A percentile compares a stretch with the other conserved stretches of the same genome.
Evolutionary conservation across 306 rosid species (phyloP).

Genomic region (Vigna hirtella): DNA sequence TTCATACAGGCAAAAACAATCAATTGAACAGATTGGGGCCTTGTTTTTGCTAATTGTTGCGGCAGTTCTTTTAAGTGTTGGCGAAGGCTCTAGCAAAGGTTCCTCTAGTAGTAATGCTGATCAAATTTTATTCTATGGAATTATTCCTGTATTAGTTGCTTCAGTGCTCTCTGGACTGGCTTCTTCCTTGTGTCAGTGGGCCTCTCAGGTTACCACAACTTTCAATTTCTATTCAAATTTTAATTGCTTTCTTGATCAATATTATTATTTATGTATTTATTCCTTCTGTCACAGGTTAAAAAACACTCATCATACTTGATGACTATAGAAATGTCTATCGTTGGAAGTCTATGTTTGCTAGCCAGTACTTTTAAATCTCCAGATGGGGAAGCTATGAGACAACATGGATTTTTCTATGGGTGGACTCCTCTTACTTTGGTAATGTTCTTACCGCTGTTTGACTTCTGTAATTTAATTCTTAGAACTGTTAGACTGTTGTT

Average conservation of each 20-base stretch:
- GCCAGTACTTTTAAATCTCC: conserved; percentile 85
- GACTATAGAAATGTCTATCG: conserved; percentile 96
- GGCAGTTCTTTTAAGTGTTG: conserved; percentile 89
- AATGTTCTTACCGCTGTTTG: conserved; percentile 46
- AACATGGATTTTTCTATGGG: conserved; percentile 79
- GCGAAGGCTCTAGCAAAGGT: conserved; percentile 89
- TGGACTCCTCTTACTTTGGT: conserved; percentile 91
- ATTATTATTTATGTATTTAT: conserved; percentile 27
- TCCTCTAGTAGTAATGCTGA: conserved; percentile 63
- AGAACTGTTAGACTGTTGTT: conserved; percentile 15
- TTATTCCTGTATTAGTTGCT: conserved; percentile 87
- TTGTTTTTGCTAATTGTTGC: conserved; percentile 83
- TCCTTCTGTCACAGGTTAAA: conserved; percentile 75
- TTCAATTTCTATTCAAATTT: conserved; percentile 29
- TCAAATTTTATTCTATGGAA: conserved; percentile 81
- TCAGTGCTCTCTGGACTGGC: conserved; percentile 97
- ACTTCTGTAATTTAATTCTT: conserved; percentile 30
- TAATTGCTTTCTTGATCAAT: conserved; percentile 16
- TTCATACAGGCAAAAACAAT: conserved; percentile 85
- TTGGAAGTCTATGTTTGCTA: conserved; percentile 84
- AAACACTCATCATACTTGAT: conserved; percentile 94
- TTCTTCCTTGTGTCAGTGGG: conserved; percentile 98
- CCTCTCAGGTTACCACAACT: conserved; percentile 82
- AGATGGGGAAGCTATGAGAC: conserved; percentile 85
- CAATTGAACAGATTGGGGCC: conserved; percentile 94